Evolutionary conservation across 495 filamentous ascomycete genomes (phyloP).

Genomic region (Achaetomiella virescens): DNA sequence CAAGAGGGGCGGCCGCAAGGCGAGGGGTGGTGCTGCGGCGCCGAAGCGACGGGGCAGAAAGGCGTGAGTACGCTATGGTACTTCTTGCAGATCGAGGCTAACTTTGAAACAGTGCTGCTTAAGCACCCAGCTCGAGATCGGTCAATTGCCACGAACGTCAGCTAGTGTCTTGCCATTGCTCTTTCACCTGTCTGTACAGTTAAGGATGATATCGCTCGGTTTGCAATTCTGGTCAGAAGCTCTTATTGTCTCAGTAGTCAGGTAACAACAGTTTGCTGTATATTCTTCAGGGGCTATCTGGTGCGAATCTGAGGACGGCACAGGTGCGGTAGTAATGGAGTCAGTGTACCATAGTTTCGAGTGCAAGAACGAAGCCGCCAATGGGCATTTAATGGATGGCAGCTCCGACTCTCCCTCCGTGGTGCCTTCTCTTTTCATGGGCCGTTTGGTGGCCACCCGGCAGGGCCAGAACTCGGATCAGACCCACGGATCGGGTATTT

Average conservation of each 20-base stretch:
- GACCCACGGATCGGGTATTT: no score
- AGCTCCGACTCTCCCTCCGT: neutral
- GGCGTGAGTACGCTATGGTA: constrained; percentile 5
- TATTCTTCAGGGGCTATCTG: neutral
- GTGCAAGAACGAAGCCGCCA: neutral
- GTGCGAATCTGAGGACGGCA: neutral
- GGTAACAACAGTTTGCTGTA: no score
- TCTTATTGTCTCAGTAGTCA: no score
- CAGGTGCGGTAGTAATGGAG: neutral
- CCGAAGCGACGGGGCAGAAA: constrained; percentile 18
- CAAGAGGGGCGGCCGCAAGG: constrained; percentile 25
- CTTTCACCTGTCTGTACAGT: no score
- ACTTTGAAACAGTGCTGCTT: neutral
- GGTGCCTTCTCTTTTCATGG: neutral
- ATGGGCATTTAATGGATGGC: neutral
- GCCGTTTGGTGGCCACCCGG: neutral
- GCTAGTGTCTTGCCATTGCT: no score
- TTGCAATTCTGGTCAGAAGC: no score
- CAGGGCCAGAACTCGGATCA: no score
- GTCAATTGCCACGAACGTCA: no score
- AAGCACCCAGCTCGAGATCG: neutral
- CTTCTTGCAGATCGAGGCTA: neutral
- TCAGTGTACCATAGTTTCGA: neutral
- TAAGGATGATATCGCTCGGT: no score
- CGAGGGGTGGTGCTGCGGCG: constrained; percentile 12